Conservation (phyloP, 805 yeast genomes). For the Starmerella apicola region DNA sequence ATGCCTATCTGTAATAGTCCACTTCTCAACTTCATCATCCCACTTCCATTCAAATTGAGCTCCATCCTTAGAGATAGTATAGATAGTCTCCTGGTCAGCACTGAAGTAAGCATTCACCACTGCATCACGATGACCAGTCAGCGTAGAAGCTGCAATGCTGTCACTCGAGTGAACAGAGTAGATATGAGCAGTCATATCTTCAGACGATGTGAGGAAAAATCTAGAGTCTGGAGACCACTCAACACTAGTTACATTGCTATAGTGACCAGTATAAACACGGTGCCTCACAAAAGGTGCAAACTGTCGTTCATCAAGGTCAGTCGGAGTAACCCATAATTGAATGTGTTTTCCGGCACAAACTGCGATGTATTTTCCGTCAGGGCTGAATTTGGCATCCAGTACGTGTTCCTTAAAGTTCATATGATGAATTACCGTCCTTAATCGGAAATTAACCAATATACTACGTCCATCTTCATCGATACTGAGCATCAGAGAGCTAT, state of each 20-base stretch:
- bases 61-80: conserved; percentile 88
- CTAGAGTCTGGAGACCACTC: conserved; percentile 88
- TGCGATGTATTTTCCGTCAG: conserved; percentile 81
- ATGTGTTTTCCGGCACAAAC: conserved; percentile 68
- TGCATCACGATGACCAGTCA: conserved; percentile 86
- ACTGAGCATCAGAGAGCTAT: conserved; percentile 64
- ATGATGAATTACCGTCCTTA: conserved; percentile 80
- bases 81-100: conserved; percentile 76
- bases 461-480: conserved; percentile 91
- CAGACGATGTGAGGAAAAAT: conserved; percentile 72
- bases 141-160: conserved; percentile 65
- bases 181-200: conserved; percentile 78
- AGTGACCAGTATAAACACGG: conserved; percentile 86
- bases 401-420: conserved; percentile 82
- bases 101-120: conserved; percentile 81
- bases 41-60: conserved; percentile 90
- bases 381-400: conserved; percentile 64
- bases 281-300: conserved; percentile 93
- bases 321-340: conserved; percentile 91
- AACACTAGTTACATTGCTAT: conserved; percentile 60
- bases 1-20: conserved; percentile 75
- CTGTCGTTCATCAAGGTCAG: conserved; percentile 66
- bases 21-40: conserved; percentile 33
- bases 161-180: conserved; percentile 63
- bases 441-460: conserved; percentile 69